These are phyloP conservation scores for Eragrostis curvula DNA, from an alignment of 176 grass and related monocot genomes.

Conservation along the genomic window DNA sequence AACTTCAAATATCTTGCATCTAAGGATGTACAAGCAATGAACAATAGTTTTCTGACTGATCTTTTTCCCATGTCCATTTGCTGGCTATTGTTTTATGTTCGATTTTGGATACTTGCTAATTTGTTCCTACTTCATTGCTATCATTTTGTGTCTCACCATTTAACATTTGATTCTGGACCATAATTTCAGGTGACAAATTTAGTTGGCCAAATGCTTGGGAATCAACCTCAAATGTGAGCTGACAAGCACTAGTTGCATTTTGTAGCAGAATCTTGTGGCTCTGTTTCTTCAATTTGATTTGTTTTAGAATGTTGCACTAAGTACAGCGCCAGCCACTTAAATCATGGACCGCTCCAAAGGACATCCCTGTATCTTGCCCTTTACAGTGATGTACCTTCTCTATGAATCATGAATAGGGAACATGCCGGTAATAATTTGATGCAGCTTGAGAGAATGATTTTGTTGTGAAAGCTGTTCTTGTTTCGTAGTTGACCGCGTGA, in stretches of 20 bases:
- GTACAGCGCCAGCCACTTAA: slow-evolving; percentile 31
- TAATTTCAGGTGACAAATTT: slow-evolving; percentile 89
- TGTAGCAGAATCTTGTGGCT: slow-evolving; percentile 28
- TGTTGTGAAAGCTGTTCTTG: slow-evolving; percentile 3
- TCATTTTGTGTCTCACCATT: neutral
- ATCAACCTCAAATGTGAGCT: slow-evolving; percentile 66
- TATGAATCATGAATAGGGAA: slow-evolving; percentile 43
- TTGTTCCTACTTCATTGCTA: neutral
- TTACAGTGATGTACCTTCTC: slow-evolving; percentile 42
- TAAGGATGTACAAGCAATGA: neutral
- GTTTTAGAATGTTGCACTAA: slow-evolving; percentile 21
- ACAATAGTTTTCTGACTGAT: neutral
- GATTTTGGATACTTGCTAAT: slow-evolving; percentile 5
- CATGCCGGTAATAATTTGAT: slow-evolving; percentile 56
- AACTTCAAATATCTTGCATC: neutral
- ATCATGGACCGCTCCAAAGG: slow-evolving; percentile 35
- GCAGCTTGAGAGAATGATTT: slow-evolving; percentile 43
- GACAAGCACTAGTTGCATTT: slow-evolving; percentile 27
- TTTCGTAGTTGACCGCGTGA: slow-evolving; percentile 3
- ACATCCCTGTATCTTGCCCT: slow-evolving; percentile 8
- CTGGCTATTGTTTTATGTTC: slow-evolving; percentile 17
- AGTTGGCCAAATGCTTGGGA: slow-evolving; percentile 89
- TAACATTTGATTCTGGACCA: neutral
- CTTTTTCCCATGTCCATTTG: neutral
- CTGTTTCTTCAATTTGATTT: slow-evolving; percentile 43